Evolutionary conservation across 2,329 filamentous ascomycete genomes (phyloP), one percentile per base, ranked within the genome.

Genomic region (Cadophora sp.): DNA sequence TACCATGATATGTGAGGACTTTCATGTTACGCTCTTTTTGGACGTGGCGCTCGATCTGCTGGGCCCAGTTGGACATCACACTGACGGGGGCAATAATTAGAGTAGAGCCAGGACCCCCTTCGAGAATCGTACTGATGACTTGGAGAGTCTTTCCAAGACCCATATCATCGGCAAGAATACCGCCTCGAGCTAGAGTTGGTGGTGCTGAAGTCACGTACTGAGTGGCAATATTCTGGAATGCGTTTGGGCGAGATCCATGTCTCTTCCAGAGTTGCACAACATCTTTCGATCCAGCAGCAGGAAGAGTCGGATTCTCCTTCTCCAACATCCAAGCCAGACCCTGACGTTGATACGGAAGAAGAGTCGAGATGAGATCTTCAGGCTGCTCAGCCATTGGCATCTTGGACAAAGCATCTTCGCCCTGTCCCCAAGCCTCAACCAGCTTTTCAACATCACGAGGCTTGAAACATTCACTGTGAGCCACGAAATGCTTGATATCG

Each of bases 81-180:
- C 90, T 90, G 6, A 96, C 85, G 0, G 94, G 94, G 0, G 92
- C 89, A 64, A 97, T 83, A 62, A 97, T 94, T 24, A 97, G 83
- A 0, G 93, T 96, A 1, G 89, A 81, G 3, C 87, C 88, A 2
- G 81, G 76, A 0, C 80, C 80, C 6, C 83, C 83, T 4, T 78
- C 73, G 60, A 94, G 80, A 64, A 97, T 90, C 43, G 96, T 80
- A 62, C 92, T 91, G 72, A 97, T 95, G 58, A 94, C 85, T 76
- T 97, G 91, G 9, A 97, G 83, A 0, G 94, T 97, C 81, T 97
- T 97, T 27, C 94, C 94, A 5, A 97, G 67, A n/a, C 94, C 94
- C 94, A 97, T 97, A 74, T 97, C 94, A 77, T 97, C 94, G 1
- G 93, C 93, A 9, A 97, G 83, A 59, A 97, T 94, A 39, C 94